Evolutionary conservation across 2,329 filamentous ascomycete genomes (phyloP).

Genomic region (Stachybotrys elegans): DNA sequence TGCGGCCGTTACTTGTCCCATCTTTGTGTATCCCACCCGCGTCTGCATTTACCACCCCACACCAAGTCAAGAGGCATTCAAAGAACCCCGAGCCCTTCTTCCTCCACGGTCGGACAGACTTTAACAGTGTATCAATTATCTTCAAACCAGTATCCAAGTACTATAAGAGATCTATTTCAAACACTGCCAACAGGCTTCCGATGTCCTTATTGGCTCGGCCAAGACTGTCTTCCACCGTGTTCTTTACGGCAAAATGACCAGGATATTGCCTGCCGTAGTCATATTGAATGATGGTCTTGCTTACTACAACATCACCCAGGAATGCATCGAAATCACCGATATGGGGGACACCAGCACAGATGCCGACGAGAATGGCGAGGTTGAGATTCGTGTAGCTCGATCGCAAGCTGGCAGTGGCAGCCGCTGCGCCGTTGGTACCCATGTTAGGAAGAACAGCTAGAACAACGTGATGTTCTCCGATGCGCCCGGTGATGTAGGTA

Average conservation of each 20-base stretch:
- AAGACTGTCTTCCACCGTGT: constrained; percentile 16
- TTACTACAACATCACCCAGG: constrained; percentile 22
- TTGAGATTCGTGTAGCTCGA: constrained; percentile 21
- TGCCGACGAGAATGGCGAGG: constrained; percentile 25
- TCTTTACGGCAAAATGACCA: constrained; percentile 15
- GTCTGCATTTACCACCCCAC: too few relatives aligned
- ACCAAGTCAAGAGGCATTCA: too few relatives aligned
- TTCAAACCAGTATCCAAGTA: too few relatives aligned
- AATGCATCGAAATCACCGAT: constrained; percentile 7
- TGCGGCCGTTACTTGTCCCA: too few relatives aligned
- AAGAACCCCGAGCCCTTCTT: too few relatives aligned
- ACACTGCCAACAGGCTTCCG: neutral
- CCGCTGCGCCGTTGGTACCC: constrained; percentile 10
- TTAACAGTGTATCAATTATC: too few relatives aligned
- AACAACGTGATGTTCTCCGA: constrained; percentile 1
- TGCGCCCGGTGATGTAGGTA: constrained; percentile 1
- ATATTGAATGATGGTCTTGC: constrained; percentile 20
- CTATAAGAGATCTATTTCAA: too few relatives aligned
- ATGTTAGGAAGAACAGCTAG: neutral
- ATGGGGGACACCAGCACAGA: constrained; percentile 22
- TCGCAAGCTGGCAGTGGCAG: constrained; percentile 11
- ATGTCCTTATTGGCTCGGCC: neutral
- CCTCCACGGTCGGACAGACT: too few relatives aligned
- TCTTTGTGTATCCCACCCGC: too few relatives aligned
- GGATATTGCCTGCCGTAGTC: constrained; percentile 17